Conservation (phyloP, 371 early-diverging fungal species). For the Sporodiniella umbellata region DNA sequence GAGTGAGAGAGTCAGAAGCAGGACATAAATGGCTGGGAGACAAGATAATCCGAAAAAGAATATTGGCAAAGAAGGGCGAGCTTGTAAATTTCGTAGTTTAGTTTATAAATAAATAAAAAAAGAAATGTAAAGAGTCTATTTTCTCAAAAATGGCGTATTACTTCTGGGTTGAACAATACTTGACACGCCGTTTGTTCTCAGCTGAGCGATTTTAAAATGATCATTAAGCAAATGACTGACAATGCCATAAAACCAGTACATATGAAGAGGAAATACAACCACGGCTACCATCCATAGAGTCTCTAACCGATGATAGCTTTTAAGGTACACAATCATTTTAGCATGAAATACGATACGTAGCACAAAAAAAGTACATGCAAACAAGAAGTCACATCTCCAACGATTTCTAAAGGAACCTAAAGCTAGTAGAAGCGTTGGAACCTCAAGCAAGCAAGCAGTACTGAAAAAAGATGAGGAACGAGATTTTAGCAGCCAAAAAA, state of each 20-base stretch:
- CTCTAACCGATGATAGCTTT: constrained; percentile 17
- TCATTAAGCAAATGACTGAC: neutral
- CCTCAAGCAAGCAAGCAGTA: constrained; percentile 31
- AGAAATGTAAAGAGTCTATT: too few species aligned
- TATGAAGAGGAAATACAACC: constrained; percentile 33
- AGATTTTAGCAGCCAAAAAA: constrained; percentile 27
- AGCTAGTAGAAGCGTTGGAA: constrained; percentile 37
- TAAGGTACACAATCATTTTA: constrained; percentile 28
- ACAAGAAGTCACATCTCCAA: constrained; percentile 36
- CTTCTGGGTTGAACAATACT: neutral
- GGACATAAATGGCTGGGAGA: constrained; percentile 59
- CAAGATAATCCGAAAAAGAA: constrained; percentile 54
- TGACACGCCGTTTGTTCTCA: constrained; percentile 3
- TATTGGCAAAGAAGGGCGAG: constrained; percentile 73
- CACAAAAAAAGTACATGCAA: constrained; percentile 36
- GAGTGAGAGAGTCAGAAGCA: constrained; percentile 45
- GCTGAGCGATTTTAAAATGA: neutral
- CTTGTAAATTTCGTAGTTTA: constrained; percentile 73
- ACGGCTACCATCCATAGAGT: constrained; percentile 18
- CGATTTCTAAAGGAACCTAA: constrained; percentile 28
- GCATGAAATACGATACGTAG: constrained; percentile 42
- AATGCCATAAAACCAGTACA: constrained; percentile 45
- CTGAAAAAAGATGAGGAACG: constrained; percentile 28
- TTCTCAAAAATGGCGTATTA: constrained; percentile 12
- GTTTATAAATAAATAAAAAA: too few species aligned